A percentile compares a stretch with the other conserved stretches of the same genome.
Evolutionary conservation across 768 basidiomycete species (phyloP).

Genomic region (Xerocomus spinulosus): DNA sequence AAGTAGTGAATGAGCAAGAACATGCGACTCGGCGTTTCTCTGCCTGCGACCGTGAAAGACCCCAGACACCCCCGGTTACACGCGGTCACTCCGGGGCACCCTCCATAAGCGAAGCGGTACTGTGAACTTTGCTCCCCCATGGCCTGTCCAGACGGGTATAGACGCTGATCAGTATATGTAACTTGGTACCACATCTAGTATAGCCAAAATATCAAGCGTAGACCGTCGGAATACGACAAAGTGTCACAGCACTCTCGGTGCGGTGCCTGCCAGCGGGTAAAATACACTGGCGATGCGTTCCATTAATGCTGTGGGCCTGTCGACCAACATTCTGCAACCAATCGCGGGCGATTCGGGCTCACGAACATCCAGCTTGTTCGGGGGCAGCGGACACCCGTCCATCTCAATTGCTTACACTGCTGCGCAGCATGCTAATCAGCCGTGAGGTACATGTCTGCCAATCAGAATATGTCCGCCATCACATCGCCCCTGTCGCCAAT

Average conservation of each 20-base stretch:
- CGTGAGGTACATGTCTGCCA: not conserved
- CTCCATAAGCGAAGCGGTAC: too few species aligned
- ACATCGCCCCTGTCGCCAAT: conserved; percentile 44
- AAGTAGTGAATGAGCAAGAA: not conserved
- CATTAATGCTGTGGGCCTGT: not conserved
- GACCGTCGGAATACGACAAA: too few species aligned
- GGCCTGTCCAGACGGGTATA: too few species aligned
- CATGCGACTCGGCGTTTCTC: not conserved
- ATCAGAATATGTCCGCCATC: conserved; percentile 33
- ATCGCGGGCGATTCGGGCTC: not conserved
- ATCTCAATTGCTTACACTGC: not conserved
- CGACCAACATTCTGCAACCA: not conserved
- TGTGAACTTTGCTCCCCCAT: too few species aligned
- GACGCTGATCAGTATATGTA: too few species aligned
- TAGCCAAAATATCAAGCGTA: too few species aligned
- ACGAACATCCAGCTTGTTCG: not conserved
- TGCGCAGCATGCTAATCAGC: not conserved
- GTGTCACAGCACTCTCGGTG: too few species aligned
- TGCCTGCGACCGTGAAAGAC: not conserved
- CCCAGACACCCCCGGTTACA: not conserved
- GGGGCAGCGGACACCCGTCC: not conserved
- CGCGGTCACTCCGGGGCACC: not conserved
- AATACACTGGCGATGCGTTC: too few species aligned
- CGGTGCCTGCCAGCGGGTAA: too few species aligned
- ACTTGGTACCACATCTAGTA: too few species aligned